These are phyloP conservation scores for Antonospora locustae DNA, from an alignment of 371 early-diverging fungal genomes.

Conservation along the genomic window DNA sequence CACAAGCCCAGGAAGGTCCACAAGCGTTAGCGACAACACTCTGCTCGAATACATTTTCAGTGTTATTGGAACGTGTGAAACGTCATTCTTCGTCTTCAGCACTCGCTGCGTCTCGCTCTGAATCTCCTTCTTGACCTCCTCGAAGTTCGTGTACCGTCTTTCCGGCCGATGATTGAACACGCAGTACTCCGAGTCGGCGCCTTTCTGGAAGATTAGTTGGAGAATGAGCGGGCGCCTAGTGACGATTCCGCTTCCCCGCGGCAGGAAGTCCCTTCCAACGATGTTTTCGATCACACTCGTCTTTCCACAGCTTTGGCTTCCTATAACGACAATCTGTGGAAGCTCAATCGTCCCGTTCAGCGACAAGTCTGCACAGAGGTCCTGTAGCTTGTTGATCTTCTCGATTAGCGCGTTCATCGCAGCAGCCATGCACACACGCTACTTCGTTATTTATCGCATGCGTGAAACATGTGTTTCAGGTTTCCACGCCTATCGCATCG, in stretches of 20 bases:
- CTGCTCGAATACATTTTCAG: conserved; percentile 67
- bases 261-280: conserved; percentile 72
- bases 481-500: too few species aligned
- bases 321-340: conserved; percentile 68
- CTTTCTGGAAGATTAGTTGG: conserved; percentile 58
- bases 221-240: conserved; percentile 76
- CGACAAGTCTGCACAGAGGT: conserved; percentile 83
- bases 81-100: conserved; percentile 65
- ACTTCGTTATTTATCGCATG: too few species aligned
- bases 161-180: conserved; percentile 28
- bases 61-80: conserved; percentile 62
- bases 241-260: conserved; percentile 74
- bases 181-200: conserved; percentile 9
- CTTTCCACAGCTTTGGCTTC: conserved; percentile 71
- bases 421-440: too few species aligned
- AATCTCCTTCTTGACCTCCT: conserved; percentile 69
- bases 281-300: conserved; percentile 74
- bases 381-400: conserved; percentile 69
- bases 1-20: conserved; percentile 78
- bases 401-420: conserved; percentile 31
- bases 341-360: conserved; percentile 62
- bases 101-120: conserved; percentile 68
- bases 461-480: too few species aligned
- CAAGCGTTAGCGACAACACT: conserved; percentile 72
- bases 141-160: conserved; percentile 65